Evolutionary conservation across 371 early-diverging fungal species (phyloP).

Genomic region (Vairimorpha necatrix): DNA sequence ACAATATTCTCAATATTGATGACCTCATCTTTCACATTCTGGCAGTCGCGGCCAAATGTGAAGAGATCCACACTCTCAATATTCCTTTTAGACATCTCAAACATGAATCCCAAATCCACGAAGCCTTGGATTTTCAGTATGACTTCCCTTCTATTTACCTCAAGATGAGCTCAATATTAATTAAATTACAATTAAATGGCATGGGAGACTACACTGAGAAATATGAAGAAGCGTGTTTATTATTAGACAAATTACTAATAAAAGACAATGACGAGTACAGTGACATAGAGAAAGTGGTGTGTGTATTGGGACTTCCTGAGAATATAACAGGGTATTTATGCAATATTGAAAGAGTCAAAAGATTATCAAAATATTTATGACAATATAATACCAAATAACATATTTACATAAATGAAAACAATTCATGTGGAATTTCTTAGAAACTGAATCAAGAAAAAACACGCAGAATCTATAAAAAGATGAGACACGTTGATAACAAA

Average conservation of each 20-base stretch:
- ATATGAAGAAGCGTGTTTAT: background rate
- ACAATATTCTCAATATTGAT: background rate
- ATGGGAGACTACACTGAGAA: background rate
- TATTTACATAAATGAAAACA: too few relatives aligned
- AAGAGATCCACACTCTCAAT: constrained; percentile 14
- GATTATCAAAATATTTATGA: background rate
- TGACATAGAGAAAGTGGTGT: background rate
- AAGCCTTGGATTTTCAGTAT: constrained; percentile 7
- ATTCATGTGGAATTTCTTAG: too few relatives aligned
- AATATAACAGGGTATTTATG: background rate
- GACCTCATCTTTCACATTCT: background rate
- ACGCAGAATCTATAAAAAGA: too few relatives aligned
- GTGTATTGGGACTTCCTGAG: background rate
- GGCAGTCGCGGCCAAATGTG: constrained; percentile 19
- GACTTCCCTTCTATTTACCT: constrained; percentile 24
- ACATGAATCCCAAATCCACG: constrained; percentile 9
- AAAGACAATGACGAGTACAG: background rate
- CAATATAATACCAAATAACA: too few relatives aligned
- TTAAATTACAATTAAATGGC: constrained; percentile 4
- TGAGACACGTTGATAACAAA: too few relatives aligned
- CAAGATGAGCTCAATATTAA: constrained; percentile 13
- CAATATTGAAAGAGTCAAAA: background rate
- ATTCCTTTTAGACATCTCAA: background rate
- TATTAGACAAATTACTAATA: background rate
- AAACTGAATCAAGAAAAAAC: too few relatives aligned